Percentiles rank a stretch among this genome's conserved stretches.
These are phyloP conservation scores for Leucocoprinus sp. DNA, from an alignment of 768 basidiomycete genomes.

Conservation along the genomic window DNA sequence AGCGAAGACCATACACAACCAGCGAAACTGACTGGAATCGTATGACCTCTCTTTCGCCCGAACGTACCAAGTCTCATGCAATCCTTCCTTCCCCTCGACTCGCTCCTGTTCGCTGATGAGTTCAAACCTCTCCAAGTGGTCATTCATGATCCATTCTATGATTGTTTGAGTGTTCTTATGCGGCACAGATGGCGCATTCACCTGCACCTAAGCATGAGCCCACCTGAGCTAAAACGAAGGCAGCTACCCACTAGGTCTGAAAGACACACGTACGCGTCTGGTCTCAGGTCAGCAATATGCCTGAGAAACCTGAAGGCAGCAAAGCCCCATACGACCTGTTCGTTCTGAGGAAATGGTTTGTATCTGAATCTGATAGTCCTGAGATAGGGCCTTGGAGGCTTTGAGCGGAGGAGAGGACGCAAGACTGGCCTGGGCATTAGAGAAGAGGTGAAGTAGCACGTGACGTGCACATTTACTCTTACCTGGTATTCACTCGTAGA, in stretches of 20 bases:
- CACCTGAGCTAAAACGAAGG: too few relatives aligned
- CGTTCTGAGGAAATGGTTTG: neutral
- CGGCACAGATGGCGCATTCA: neutral
- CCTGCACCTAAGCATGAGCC: neutral
- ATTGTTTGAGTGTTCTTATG: neutral
- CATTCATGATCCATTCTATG: neutral
- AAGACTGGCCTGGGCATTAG: neutral
- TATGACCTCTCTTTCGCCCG: conserved; percentile 4
- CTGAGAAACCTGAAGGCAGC: neutral
- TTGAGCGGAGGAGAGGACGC: neutral
- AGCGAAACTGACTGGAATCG: neutral
- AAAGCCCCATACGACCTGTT: neutral
- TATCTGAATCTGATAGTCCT: neutral
- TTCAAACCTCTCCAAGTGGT: neutral
- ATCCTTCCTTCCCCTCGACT: neutral
- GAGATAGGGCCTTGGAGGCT: neutral
- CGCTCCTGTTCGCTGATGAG: neutral
- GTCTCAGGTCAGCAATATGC: conserved; percentile 1
- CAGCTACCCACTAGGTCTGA: neutral
- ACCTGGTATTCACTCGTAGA: neutral
- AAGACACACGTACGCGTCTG: conserved; percentile 2
- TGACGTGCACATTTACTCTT: conserved; percentile 1
- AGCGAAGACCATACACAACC: neutral
- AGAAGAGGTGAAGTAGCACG: neutral
- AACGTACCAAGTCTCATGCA: neutral